Percentiles rank a stretch among this genome's conserved stretches.
Conservation (phyloP, 2,329 filamentous ascomycete species). For the Monosporascus sp. region DNA sequence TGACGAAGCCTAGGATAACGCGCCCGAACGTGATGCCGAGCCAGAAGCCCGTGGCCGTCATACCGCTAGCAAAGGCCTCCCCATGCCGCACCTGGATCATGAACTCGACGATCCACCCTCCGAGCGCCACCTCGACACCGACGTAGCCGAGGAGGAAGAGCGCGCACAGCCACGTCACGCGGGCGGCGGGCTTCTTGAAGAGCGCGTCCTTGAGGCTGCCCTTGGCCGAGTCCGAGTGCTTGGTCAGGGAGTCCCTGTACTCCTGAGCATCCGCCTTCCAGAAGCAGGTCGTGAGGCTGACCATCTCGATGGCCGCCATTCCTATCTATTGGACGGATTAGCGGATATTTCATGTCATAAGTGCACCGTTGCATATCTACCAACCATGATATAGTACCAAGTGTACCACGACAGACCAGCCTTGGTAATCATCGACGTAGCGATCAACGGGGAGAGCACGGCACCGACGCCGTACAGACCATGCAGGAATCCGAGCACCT, state of each 20-base stretch:
- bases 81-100: slow-evolving; percentile 73
- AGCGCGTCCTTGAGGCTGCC: slow-evolving; percentile 33
- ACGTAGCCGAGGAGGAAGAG: slow-evolving; percentile 73
- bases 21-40: slow-evolving; percentile 70
- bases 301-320: slow-evolving; percentile 49
- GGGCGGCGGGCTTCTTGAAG: slow-evolving; percentile 35
- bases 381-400: slow-evolving; percentile 72
- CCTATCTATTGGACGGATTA: slow-evolving; percentile 37
- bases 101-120: slow-evolving; percentile 80
- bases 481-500: slow-evolving; percentile 64
- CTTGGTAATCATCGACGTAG: slow-evolving; percentile 64
- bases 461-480: slow-evolving; percentile 65
- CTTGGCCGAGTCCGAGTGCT: slow-evolving; percentile 20
- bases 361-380: slow-evolving; percentile 12
- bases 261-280: slow-evolving; percentile 50
- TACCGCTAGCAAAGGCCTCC: slow-evolving; percentile 62
- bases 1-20: slow-evolving; percentile 67
- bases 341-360: background rate
- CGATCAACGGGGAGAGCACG: slow-evolving; percentile 63
- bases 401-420: slow-evolving; percentile 58
- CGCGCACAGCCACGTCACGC: slow-evolving; percentile 64
- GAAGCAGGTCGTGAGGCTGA: slow-evolving; percentile 46
- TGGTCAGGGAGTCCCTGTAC: slow-evolving; percentile 40
- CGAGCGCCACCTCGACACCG: slow-evolving; percentile 68
- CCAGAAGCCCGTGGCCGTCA: slow-evolving; percentile 78